Evolutionary conservation across 805 yeast species (phyloP), one percentile per base, ranked within the genome.

Genomic region (Wickerhamomyces strasburgensis): DNA sequence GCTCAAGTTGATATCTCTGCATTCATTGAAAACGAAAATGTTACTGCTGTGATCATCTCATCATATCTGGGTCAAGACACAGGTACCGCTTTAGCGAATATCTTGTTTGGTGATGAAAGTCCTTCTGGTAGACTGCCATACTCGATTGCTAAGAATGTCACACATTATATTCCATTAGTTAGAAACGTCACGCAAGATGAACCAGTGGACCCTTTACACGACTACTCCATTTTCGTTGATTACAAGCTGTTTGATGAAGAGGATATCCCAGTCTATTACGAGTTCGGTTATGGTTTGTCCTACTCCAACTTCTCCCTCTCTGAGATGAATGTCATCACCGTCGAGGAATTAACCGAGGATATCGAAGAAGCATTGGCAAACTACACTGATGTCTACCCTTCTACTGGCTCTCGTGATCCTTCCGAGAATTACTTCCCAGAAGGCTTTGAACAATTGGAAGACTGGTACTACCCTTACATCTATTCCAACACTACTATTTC

Each of bases 71-170:
- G 84, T n/a, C 67, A 68, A 37, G 61, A 61, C 50, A 65, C 68
- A 28, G 85, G 84, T 2, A 62, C 67, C 34, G 80, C 82, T 1
- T 55, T 78, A 18, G 74, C 80, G 2, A 78, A 75, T 28, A 67
- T 76, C 0, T 50, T 78, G 14, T 78, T 73, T 55, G 84, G 85
- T 1, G 78, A 73, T 26, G 64, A 61, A n/a, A 72, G 71, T 42
- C 84, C 84, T 7, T 73, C 80, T 26, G 85, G 84, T 5, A 67
- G 71, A 42, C 61, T 79, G 25, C 83, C 85, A 1, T 77, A 78
- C 49, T 75, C 84, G 4, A 67, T 78, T 44, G 81, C 84, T 10
- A 70, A 67, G 48, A 69, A 72, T 42, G 60, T 58, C 34, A 57
- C 50, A 35, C 79, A 55, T 46, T 68, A 77, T 44, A 72, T 70